Evolutionary conservation across 2,329 filamentous ascomycete genomes (phyloP), one percentile per base, ranked within the genome.

Genomic region (Colletotrichum zoysiae): DNA sequence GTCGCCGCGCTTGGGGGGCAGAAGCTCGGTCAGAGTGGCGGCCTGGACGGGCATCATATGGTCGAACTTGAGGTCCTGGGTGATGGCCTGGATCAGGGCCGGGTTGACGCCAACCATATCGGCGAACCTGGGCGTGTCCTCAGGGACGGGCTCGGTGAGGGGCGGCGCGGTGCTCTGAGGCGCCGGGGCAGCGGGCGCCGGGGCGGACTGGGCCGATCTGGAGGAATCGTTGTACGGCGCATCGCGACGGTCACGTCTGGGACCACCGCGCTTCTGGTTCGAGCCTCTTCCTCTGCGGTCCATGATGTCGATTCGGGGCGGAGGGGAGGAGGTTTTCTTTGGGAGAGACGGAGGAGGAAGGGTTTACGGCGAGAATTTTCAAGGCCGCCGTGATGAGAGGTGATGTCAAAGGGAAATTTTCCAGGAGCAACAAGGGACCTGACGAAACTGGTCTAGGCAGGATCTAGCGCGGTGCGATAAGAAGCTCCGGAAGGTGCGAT

Each of bases 41-140:
- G 86, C 84, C 79, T 89, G 87, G 2, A 89, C 87, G 16, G 86
- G 85, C 70, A 85, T 87, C 87, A 88, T 88, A 77, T 83, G 81
- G 73, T 85, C 79, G 74, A 87, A 87, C 74, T 83, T 81, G 76
- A 87, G 79, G 69, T 87, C 85, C 18, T 86, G 70, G 11, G 82
- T 82, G 77, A 87, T 84, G 75, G 86, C 83, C 76, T 85, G 75
- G 26, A 89, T 78, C 53, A 89, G 78, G 42, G 81, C 76, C 2
- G 84, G 84, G 75, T 88, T 78, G 48, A 88, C 82, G 50, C 78
- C 77, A 11, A 78, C 78, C 9, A 88, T 79, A 40, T 86, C 84
- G 63, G 81, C 80, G 75, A 88, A 88, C 53, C 82, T 79, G 44
- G 83, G 84, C 5, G 83, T 84, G 74, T 84, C 84, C 4, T 80